These are phyloP conservation scores for Rhodocollybia butyracea DNA, from an alignment of 768 basidiomycete genomes.

Conservation along the genomic window DNA sequence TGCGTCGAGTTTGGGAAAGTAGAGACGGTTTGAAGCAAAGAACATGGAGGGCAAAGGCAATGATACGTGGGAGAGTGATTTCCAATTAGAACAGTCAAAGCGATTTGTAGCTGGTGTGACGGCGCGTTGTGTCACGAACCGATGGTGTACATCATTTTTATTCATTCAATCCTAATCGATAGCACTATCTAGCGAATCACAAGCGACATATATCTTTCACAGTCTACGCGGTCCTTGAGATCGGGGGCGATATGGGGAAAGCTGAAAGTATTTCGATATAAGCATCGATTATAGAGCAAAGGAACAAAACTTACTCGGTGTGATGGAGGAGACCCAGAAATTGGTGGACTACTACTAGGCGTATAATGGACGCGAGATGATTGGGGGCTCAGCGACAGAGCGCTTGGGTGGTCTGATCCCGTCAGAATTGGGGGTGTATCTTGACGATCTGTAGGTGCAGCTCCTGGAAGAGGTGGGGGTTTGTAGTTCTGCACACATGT, in stretches of 20 bases:
- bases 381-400: slow-evolving; percentile 1
- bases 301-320: not conserved
- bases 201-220: not conserved
- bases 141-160: no score
- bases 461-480: slow-evolving; percentile 33
- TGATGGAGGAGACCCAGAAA: not conserved
- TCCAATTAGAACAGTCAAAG: no score
- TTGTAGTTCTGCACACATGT: slow-evolving; percentile 47
- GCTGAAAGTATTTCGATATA: not conserved
- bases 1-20: no score
- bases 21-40: no score
- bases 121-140: no score
- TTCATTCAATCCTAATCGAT: no score
- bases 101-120: no score
- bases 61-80: no score
- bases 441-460: slow-evolving; percentile 1
- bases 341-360: not conserved
- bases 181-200: no score
- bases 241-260: not conserved
- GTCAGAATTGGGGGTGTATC: slow-evolving; percentile 4
- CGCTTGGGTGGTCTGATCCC: not conserved
- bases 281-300: not conserved
- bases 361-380: not conserved
- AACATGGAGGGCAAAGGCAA: no score
- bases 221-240: not conserved